Evolutionary conservation across 768 basidiomycete species (phyloP).

Genomic region (Clitopilus hobsonii): DNA sequence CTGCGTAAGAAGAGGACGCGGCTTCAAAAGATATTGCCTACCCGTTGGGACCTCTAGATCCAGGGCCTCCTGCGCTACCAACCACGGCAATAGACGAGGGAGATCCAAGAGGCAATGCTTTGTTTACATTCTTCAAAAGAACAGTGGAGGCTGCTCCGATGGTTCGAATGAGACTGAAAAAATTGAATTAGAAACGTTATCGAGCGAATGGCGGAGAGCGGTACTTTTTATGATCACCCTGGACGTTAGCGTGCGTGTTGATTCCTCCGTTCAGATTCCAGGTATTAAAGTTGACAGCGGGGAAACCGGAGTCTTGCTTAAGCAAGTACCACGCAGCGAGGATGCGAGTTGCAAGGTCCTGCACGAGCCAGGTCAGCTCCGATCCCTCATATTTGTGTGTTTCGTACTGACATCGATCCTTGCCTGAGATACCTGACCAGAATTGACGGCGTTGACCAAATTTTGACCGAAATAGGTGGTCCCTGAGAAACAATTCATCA

Average conservation of each 20-base stretch:
- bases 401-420: slow-evolving; percentile 49
- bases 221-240: slow-evolving; percentile 48
- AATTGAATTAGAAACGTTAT: slow-evolving; percentile 4
- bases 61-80: slow-evolving; percentile 54
- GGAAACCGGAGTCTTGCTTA: slow-evolving; percentile 53
- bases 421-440: slow-evolving; percentile 50
- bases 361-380: background rate
- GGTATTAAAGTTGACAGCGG: slow-evolving; percentile 57
- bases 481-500: slow-evolving; percentile 12
- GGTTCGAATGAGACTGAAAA: slow-evolving; percentile 44
- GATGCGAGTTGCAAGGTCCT: slow-evolving; percentile 71
- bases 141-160: slow-evolving; percentile 62
- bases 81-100: slow-evolving; percentile 49
- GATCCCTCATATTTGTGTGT: background rate
- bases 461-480: slow-evolving; percentile 57
- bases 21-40: slow-evolving; percentile 14
- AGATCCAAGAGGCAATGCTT: slow-evolving; percentile 38
- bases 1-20: background rate
- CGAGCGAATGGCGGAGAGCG: background rate
- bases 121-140: slow-evolving; percentile 53
- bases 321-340: slow-evolving; percentile 54
- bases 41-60: slow-evolving; percentile 52
- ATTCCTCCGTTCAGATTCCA: slow-evolving; percentile 34
- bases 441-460: slow-evolving; percentile 54
- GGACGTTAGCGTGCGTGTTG: slow-evolving; percentile 50